Conservation (phyloP, 2,329 filamentous ascomycete species). For the Biscogniauxia sp. region DNA sequence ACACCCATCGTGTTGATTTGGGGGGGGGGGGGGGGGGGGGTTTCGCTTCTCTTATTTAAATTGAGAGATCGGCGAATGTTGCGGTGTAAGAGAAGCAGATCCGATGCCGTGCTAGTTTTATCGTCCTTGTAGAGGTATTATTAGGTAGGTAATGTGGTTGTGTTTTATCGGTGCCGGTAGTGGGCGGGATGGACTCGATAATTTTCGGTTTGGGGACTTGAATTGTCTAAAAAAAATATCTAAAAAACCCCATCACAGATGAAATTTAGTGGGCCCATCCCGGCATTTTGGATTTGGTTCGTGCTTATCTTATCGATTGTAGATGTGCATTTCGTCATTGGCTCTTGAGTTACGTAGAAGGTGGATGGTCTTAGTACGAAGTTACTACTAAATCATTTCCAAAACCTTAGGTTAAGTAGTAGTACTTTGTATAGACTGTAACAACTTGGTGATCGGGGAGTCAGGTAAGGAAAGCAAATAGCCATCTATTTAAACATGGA, state of each 20-base stretch:
- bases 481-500: too few species aligned
- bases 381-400: too few species aligned
- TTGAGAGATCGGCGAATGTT: background rate
- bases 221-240: background rate
- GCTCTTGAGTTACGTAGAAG: background rate
- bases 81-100: conserved; percentile 10
- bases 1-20: conserved; percentile 60
- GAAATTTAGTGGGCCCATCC: conserved; percentile 28
- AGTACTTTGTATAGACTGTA: too few species aligned
- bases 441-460: too few species aligned
- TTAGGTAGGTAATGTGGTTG: background rate
- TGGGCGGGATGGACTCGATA: background rate
- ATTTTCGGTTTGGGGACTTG: background rate
- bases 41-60: background rate
- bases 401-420: too few species aligned
- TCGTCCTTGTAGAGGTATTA: background rate
- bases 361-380: too few species aligned
- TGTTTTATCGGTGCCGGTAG: background rate
- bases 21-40: too few species aligned
- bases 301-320: background rate
- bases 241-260: conserved; percentile 13
- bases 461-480: too few species aligned
- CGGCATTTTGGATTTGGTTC: conserved; percentile 4
- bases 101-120: background rate
- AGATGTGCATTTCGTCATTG: background rate